phyloP scores from a whole-genome alignment of 129 eudicot species.

The Tanacetum coccineum region DNA sequence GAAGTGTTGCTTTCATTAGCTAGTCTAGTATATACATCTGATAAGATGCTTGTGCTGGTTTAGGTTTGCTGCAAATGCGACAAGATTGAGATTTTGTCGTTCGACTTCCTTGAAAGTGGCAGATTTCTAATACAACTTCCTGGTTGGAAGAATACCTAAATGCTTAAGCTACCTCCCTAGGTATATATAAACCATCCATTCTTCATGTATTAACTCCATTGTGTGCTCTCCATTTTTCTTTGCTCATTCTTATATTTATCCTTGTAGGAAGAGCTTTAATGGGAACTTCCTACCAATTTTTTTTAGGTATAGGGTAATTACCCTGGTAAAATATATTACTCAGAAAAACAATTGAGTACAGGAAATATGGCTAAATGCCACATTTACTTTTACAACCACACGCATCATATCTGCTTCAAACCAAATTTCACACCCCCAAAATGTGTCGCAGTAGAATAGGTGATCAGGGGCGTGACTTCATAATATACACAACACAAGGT shows the following conservation, averaged over 20 bases:
- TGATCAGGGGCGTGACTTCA: too few relatives aligned
- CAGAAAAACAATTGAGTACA: too few relatives aligned
- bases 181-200: conserved; percentile 35
- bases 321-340: too few relatives aligned
- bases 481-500: too few relatives aligned
- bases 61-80: conserved; percentile 60
- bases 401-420: too few relatives aligned
- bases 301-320: too few relatives aligned
- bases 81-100: conserved; percentile 68
- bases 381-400: too few relatives aligned
- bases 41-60: conserved; percentile 12
- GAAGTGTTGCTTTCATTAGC: conserved; percentile 2
- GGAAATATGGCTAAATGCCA: too few relatives aligned
- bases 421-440: too few relatives aligned
- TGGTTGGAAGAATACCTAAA: conserved; percentile 77
- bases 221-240: background rate
- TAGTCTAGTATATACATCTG: background rate
- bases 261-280: conserved; percentile 69
- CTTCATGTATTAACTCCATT: conserved; percentile 4
- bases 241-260: background rate
- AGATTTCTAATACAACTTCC: conserved; percentile 77
- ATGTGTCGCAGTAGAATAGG: too few relatives aligned
- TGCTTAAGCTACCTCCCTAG: conserved; percentile 83
- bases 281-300: conserved; percentile 85
- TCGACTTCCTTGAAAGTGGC: conserved; percentile 64